Conservation (phyloP, 2,329 filamentous ascomycete genomes). For the Colletotrichum somersetense region DNA sequence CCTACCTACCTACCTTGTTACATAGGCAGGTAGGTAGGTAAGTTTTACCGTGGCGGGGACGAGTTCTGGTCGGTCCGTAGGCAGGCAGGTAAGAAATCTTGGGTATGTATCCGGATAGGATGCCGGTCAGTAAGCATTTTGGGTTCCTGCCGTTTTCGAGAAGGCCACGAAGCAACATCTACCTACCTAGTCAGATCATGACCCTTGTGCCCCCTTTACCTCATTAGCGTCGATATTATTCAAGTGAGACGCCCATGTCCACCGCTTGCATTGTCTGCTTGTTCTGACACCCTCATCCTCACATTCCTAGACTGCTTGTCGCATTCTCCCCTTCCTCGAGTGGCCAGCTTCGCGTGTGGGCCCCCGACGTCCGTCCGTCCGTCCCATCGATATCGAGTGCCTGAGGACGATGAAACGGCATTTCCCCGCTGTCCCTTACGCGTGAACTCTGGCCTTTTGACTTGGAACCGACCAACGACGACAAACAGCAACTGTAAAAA, state of each 20-base stretch:
- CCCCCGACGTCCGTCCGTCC: slow-evolving; percentile 18
- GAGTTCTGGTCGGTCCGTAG: not conserved
- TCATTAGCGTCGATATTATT: not conserved
- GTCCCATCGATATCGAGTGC: slow-evolving; percentile 24
- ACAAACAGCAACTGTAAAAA: not conserved
- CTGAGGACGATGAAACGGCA: slow-evolving; percentile 29
- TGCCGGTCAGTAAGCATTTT: slow-evolving; percentile 1
- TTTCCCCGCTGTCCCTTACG: slow-evolving; percentile 36
- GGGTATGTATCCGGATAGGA: not conserved
- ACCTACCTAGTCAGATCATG: not conserved
- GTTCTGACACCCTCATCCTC: not conserved
- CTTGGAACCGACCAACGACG: slow-evolving; percentile 13
- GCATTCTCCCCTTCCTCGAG: slow-evolving; percentile 11
- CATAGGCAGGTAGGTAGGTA: too few relatives aligned
- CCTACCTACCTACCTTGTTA: too few relatives aligned
- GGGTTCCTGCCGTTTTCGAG: slow-evolving; percentile 39
- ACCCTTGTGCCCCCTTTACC: slow-evolving; percentile 5
- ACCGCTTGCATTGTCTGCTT: not conserved
- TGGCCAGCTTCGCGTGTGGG: slow-evolving; percentile 1
- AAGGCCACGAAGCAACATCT: slow-evolving; percentile 39
- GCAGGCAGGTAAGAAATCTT: not conserved
- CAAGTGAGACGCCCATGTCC: not conserved
- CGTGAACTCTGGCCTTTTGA: slow-evolving; percentile 34
- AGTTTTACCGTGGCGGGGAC: not conserved
- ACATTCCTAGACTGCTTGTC: not conserved